Evolutionary conservation across 2,329 filamentous ascomycete genomes (phyloP).

Genomic region (Epichloe glyceriae): DNA sequence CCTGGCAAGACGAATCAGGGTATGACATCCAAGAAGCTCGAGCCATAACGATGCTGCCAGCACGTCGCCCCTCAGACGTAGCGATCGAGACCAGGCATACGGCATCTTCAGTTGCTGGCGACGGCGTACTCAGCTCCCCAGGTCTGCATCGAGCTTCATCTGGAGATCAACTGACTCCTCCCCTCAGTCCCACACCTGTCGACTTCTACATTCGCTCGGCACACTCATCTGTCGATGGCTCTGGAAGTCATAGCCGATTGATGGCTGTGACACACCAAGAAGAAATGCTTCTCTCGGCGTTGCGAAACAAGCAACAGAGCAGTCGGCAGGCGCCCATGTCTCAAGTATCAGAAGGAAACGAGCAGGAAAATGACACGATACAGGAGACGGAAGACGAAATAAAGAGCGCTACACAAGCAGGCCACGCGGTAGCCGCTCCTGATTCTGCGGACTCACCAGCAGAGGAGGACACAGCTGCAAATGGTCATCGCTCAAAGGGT

Average conservation of each 20-base stretch:
- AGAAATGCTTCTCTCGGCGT: conserved; percentile 43
- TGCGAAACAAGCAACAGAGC: conserved; percentile 42
- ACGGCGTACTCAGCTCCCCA: background rate
- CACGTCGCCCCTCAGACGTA: conserved; percentile 13
- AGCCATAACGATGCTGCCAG: conserved; percentile 24
- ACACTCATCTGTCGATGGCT: conserved; percentile 23
- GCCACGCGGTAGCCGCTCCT: background rate
- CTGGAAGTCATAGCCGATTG: conserved; percentile 26
- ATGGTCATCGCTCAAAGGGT: conserved; percentile 14
- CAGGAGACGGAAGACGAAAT: background rate
- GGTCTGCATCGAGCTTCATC: conserved; percentile 9
- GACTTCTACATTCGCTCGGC: conserved; percentile 33
- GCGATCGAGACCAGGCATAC: conserved; percentile 4
- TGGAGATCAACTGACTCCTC: conserved; percentile 33
- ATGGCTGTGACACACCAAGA: conserved; percentile 47
- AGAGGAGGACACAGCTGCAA: background rate
- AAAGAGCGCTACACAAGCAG: background rate
- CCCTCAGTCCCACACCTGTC: conserved; percentile 37
- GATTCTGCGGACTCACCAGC: background rate
- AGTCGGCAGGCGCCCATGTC: conserved; percentile 36
- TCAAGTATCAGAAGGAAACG: conserved; percentile 26
- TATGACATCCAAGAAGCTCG: conserved; percentile 27
- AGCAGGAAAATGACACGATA: background rate
- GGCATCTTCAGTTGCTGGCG: background rate
- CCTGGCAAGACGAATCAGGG: conserved; percentile 18